Percentiles rank a stretch among this genome's conserved stretches.
phyloP scores from a whole-genome alignment of 441 rosid species.

The Eugenia klotzschiana region DNA sequence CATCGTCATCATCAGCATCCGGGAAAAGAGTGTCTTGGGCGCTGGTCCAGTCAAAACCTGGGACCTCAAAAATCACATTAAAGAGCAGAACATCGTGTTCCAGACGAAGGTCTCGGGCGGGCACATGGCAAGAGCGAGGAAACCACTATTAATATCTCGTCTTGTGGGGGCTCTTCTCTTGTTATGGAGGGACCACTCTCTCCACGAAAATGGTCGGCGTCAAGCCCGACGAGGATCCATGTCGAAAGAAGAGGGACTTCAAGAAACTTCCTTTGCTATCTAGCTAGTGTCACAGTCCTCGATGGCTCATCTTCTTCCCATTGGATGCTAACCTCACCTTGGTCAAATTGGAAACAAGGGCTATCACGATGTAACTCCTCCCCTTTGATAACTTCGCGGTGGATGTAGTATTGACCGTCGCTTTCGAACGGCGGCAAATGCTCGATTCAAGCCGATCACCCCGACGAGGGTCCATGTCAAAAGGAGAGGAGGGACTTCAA shows the following conservation, averaged over 20 bases:
- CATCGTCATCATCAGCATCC: not conserved
- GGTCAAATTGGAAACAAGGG: not conserved
- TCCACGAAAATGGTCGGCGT: not conserved
- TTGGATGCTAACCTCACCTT: not conserved
- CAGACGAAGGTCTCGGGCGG: not conserved
- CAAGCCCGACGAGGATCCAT: not conserved
- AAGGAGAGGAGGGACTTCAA: not conserved
- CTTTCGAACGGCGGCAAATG: not conserved
- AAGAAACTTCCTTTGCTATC: not conserved
- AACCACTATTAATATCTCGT: not conserved
- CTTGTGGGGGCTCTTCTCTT: not conserved
- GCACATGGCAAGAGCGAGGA: not conserved
- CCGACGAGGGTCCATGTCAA: not conserved
- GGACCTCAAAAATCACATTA: not conserved
- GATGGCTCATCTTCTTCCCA: not conserved
- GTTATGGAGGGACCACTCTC: not conserved
- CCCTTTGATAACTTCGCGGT: not conserved
- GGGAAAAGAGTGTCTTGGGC: not conserved
- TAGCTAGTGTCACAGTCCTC: not conserved
- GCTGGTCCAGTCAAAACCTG: not conserved
- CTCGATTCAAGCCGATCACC: not conserved
- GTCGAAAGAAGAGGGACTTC: not conserved
- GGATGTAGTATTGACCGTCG: not conserved
- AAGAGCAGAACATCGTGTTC: not conserved
- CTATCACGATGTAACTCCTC: not conserved